phyloP scores from a whole-genome alignment of 208 protist genomes.

The Trypanosoma boissoni region DNA sequence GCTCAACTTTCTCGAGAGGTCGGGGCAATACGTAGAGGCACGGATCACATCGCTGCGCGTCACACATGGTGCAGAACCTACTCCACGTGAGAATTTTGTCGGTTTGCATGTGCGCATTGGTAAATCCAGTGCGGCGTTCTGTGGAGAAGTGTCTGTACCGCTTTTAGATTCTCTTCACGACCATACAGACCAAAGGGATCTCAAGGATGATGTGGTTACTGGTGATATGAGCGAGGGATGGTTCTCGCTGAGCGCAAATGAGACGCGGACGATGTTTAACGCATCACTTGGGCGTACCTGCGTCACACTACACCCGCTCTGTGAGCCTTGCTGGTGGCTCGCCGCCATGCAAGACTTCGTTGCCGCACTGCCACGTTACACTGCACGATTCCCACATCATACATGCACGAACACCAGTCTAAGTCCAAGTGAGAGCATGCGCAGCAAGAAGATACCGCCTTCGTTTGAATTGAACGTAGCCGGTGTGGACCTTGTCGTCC shows the following conservation, averaged over 20 bases:
- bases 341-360: conserved; percentile 23
- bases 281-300: conserved; percentile 36
- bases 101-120: conserved; percentile 44
- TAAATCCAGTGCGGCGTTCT: conserved; percentile 34
- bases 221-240: conserved; percentile 27
- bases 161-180: conserved; percentile 42
- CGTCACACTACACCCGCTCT: conserved; percentile 44
- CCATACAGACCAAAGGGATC: not conserved
- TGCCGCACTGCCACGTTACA: conserved; percentile 1
- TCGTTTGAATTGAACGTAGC: conserved; percentile 9
- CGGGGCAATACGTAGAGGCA: conserved; percentile 9
- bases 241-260: conserved; percentile 56
- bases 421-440: not conserved
- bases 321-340: conserved; percentile 70
- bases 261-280: conserved; percentile 36
- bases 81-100: conserved; percentile 28
- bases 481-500: conserved; percentile 4
- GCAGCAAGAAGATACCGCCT: too few relatives aligned
- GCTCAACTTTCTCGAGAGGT: conserved; percentile 13
- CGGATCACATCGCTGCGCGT: not conserved
- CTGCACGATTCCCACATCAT: not conserved
- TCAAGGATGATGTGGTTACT: conserved; percentile 6
- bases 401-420: not conserved
- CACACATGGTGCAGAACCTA: conserved; percentile 5
- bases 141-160: conserved; percentile 43